phyloP scores from a whole-genome alignment of 108 stramenopile genomes.

The Cyclotella cryptica region DNA sequence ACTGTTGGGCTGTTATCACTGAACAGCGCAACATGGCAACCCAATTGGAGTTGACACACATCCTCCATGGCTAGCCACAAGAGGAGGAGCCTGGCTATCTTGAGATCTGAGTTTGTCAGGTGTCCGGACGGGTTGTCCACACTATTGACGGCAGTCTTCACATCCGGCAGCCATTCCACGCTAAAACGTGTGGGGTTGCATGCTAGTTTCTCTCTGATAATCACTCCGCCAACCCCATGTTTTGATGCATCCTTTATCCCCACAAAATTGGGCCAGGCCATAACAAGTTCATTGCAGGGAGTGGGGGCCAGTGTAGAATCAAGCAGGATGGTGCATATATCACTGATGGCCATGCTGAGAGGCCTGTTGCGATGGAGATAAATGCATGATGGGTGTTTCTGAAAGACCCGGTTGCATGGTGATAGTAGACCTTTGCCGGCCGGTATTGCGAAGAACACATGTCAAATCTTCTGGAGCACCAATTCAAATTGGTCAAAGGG shows the following conservation, averaged over 20 bases:
- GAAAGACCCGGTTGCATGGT: background rate
- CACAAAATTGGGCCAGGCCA: slow-evolving; percentile 12
- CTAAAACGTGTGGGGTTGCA: slow-evolving; percentile 13
- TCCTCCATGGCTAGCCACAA: slow-evolving; percentile 28
- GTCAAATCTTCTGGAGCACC: background rate
- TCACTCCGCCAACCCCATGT: slow-evolving; percentile 38
- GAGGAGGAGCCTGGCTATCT: slow-evolving; percentile 30
- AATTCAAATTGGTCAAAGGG: slow-evolving; percentile 14
- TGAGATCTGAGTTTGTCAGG: slow-evolving; percentile 50
- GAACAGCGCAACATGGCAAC: slow-evolving; percentile 5
- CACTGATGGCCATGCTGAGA: background rate
- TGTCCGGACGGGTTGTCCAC: slow-evolving; percentile 21
- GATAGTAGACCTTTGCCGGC: slow-evolving; percentile 13
- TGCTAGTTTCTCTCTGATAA: background rate
- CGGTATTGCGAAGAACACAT: slow-evolving; percentile 15
- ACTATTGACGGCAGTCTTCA: slow-evolving; percentile 24
- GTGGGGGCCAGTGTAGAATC: background rate
- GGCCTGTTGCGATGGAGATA: slow-evolving; percentile 1
- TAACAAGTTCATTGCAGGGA: slow-evolving; percentile 8
- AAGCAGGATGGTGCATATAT: background rate
- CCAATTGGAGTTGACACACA: background rate
- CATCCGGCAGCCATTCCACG: slow-evolving; percentile 21
- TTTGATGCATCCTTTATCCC: slow-evolving; percentile 28
- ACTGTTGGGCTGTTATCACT: slow-evolving; percentile 29
- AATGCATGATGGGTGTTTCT: background rate